These are phyloP conservation scores for Lentinula guzmanii DNA, from an alignment of 768 basidiomycete genomes.

Conservation along the genomic window DNA sequence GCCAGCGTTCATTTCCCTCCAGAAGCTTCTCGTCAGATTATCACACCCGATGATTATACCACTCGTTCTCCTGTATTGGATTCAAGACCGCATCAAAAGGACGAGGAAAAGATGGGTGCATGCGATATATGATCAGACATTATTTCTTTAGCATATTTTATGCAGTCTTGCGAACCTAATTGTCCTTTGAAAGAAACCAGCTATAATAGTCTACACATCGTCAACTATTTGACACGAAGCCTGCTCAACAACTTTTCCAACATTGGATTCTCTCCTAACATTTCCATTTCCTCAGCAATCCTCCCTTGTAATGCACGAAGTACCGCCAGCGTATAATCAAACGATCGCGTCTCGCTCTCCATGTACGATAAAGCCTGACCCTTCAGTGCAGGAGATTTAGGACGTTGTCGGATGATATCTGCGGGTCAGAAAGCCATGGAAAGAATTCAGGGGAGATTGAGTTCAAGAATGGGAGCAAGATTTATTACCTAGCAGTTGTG, in stretches of 20 bases:
- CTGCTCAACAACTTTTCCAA: constrained; percentile 1
- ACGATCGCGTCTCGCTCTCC: constrained; percentile 68
- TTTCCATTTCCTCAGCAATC: constrained; percentile 1
- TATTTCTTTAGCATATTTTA: neutral
- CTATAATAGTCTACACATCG: neutral
- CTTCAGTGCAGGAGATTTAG: constrained; percentile 77
- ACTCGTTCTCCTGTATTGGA: neutral
- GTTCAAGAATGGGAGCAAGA: too few relatives aligned
- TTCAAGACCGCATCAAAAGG: neutral
- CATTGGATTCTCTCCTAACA: neutral
- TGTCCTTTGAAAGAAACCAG: too few relatives aligned
- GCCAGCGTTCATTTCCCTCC: neutral
- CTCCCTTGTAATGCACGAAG: constrained; percentile 50
- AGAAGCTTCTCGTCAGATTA: neutral
- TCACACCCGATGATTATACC: neutral
- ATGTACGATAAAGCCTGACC: constrained; percentile 76
- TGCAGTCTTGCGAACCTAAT: neutral
- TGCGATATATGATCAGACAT: neutral
- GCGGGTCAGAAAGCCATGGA: neutral
- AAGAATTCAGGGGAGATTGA: neutral
- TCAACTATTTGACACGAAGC: neutral
- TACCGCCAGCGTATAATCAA: constrained; percentile 79
- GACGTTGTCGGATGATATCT: constrained; percentile 81
- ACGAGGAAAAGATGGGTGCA: neutral
- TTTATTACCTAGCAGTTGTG: constrained; percentile 56